Conservation (phyloP, 2,329 filamentous ascomycete species). For the Cryphonectria radicalis region DNA sequence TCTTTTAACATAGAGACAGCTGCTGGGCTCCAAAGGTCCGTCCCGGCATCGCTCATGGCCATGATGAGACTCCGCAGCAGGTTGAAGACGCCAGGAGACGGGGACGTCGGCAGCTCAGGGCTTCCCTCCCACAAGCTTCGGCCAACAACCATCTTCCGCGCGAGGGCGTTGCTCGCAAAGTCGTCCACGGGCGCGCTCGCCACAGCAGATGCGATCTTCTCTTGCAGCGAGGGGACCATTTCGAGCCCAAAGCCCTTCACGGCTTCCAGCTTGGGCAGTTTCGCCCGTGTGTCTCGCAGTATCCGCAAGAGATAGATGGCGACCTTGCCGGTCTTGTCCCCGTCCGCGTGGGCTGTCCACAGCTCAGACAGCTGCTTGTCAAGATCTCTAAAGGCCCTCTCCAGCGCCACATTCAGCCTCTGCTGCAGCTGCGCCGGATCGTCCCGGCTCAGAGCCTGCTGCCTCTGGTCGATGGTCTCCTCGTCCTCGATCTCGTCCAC, state of each 20-base stretch:
- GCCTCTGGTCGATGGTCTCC: conserved; percentile 67
- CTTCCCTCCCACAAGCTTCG: conserved; percentile 80
- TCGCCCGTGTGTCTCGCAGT: conserved; percentile 72
- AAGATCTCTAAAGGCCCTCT: conserved; percentile 49
- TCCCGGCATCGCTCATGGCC: conserved; percentile 71
- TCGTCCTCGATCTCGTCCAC: conserved; percentile 76
- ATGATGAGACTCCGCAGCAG: conserved; percentile 69
- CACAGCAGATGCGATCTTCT: conserved; percentile 60
- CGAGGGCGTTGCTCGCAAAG: conserved; percentile 48
- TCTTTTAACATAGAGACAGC: conserved; percentile 68
- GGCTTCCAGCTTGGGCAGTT: conserved; percentile 59
- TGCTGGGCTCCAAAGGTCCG: conserved; percentile 79
- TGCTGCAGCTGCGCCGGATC: conserved; percentile 44
- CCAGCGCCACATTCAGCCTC: conserved; percentile 40
- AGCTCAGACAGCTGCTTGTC: conserved; percentile 57
- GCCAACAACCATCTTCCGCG: conserved; percentile 57
- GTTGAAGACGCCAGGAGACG: conserved; percentile 74
- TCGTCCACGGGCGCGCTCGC: conserved; percentile 53
- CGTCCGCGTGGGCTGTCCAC: conserved; percentile 51
- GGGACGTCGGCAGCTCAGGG: conserved; percentile 75
- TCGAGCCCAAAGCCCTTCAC: conserved; percentile 61
- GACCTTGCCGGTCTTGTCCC: conserved; percentile 54
- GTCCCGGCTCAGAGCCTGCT: conserved; percentile 71
- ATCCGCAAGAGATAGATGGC: conserved; percentile 73
- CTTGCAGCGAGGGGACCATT: conserved; percentile 68